Percentiles rank a stretch among this genome's conserved stretches.
Evolutionary conservation across 2,329 filamentous ascomycete genomes (phyloP).

Genomic region (Whalleya microplaca): DNA sequence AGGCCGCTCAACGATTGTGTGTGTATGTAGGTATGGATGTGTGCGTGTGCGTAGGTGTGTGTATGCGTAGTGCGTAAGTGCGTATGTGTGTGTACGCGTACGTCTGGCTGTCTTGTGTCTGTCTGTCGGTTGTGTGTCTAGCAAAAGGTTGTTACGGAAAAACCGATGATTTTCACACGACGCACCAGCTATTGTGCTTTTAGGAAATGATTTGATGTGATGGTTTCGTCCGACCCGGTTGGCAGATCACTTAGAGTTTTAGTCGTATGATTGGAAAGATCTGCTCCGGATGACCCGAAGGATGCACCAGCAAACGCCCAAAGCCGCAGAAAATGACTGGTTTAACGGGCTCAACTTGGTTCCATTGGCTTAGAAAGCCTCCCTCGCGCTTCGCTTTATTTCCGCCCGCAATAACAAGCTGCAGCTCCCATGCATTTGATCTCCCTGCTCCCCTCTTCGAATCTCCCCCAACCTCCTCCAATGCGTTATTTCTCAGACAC

Average conservation of each 20-base stretch:
- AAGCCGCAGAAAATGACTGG: not conserved
- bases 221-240: slow-evolving; percentile 11
- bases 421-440: not conserved
- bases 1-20: not conserved
- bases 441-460: not conserved
- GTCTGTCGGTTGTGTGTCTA: not conserved
- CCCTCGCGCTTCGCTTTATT: not conserved
- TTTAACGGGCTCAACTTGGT: too few species aligned
- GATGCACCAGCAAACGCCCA: slow-evolving; percentile 1
- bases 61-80: not conserved
- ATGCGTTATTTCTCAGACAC: not conserved
- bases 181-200: not conserved
- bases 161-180: not conserved
- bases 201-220: slow-evolving; percentile 19
- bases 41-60: slow-evolving; percentile 11
- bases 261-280: slow-evolving; percentile 26
- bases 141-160: not conserved
- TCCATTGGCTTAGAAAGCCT: not conserved
- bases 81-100: not conserved
- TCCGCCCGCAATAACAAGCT: not conserved
- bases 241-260: slow-evolving; percentile 12
- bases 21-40: not conserved
- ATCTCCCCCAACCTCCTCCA: not conserved
- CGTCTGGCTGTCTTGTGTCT: slow-evolving; percentile 1
- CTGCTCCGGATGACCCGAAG: slow-evolving; percentile 27